Conservation (phyloP, 169 alveolate genomes). For the Besnoitia besnoiti region DNA sequence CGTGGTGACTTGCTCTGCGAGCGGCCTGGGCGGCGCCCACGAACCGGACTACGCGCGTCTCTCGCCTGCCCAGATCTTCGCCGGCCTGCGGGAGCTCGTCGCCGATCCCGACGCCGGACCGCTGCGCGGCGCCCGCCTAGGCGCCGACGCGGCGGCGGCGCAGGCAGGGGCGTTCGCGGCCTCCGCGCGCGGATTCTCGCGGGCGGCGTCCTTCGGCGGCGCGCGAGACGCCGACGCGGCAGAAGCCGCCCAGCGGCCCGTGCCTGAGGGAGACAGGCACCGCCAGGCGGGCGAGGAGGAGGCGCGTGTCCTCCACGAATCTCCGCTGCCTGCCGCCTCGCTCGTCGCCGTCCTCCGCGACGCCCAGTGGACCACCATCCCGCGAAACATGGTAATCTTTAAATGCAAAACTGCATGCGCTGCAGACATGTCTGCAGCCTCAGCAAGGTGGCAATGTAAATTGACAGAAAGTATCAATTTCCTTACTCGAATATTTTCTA, state of each 20-base stretch:
- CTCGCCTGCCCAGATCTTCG: not conserved
- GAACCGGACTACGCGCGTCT: not conserved
- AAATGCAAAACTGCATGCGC: too few relatives aligned
- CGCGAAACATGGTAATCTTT: slow-evolving; percentile 41
- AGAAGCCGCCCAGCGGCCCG: not conserved
- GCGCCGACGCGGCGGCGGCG: not conserved
- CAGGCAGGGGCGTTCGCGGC: not conserved
- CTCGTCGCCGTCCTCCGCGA: slow-evolving; percentile 44
- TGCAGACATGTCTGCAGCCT: too few relatives aligned
- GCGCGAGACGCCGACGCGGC: not conserved
- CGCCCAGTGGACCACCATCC: slow-evolving; percentile 19
- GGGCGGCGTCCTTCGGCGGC: too few relatives aligned
- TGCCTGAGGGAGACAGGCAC: not conserved
- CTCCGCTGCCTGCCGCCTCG: not conserved
- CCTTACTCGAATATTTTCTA: too few relatives aligned
- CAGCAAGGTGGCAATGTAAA: too few relatives aligned
- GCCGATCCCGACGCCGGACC: not conserved
- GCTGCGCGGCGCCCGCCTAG: not conserved
- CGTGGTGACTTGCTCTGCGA: not conserved
- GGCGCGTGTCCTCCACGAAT: not conserved
- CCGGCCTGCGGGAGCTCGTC: not conserved
- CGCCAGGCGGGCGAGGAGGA: not conserved
- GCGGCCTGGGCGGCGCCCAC: not conserved
- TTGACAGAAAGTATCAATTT: too few relatives aligned
- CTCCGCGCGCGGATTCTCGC: too few relatives aligned